Evolutionary conservation across 2,329 filamentous ascomycete genomes (phyloP).

Genomic region (Colletotrichum tabaci): DNA sequence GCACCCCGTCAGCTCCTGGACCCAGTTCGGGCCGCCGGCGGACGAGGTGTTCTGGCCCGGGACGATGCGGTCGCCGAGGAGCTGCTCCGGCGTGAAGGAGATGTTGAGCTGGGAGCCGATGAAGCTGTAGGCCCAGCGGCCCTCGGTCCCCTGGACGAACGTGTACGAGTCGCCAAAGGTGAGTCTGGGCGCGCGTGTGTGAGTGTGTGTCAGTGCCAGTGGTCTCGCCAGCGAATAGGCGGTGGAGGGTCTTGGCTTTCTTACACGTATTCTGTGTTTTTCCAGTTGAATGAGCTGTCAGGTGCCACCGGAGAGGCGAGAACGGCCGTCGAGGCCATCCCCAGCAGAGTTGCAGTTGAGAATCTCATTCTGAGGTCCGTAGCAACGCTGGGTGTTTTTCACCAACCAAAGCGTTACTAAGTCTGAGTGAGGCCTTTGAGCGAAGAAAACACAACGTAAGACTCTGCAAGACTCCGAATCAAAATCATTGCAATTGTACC

Average conservation of each 20-base stretch:
- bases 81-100: constrained; percentile 58
- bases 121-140: constrained; percentile 66
- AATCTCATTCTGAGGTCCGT: neutral
- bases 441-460: neutral
- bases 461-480: too few relatives aligned
- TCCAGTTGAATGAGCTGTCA: constrained; percentile 42
- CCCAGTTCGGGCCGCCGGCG: constrained; percentile 69
- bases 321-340: neutral
- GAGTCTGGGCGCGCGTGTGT: constrained; percentile 48
- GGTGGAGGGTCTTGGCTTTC: neutral
- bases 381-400: neutral
- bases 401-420: too few relatives aligned
- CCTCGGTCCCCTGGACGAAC: constrained; percentile 67
- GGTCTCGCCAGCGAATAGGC: neutral
- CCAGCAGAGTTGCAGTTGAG: neutral
- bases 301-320: neutral
- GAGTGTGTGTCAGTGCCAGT: neutral
- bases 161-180: constrained; percentile 68
- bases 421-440: too few relatives aligned
- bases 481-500: neutral
- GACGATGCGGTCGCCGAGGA: constrained; percentile 64
- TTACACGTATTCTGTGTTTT: constrained; percentile 46
- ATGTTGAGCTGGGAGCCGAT: constrained; percentile 67
- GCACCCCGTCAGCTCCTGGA: constrained; percentile 67
- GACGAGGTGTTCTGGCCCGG: constrained; percentile 63